phyloP scores from a whole-genome alignment of 192 early-diverging fungal species.

The Jimgerdemannia lactiflua region DNA sequence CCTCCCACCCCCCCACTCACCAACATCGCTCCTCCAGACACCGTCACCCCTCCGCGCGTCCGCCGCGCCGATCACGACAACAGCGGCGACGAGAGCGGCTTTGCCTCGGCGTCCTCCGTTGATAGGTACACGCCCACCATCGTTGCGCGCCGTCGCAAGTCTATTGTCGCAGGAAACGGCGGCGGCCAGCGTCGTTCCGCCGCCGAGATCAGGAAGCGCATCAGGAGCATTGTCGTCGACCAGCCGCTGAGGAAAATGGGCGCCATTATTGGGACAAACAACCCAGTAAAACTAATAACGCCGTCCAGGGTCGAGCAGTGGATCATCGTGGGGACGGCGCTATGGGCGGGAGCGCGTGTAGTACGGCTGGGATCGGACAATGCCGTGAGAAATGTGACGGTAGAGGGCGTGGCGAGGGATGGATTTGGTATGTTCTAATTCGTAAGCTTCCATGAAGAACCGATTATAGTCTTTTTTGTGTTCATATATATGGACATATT shows the following conservation, averaged over 20 bases:
- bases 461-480: no score
- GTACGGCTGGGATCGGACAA: not conserved
- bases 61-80: constrained; percentile 1
- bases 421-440: not conserved
- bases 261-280: constrained; percentile 9
- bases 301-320: not conserved
- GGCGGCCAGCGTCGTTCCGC: constrained; percentile 15
- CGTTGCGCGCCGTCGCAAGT: constrained; percentile 9
- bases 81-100: constrained; percentile 22
- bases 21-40: not conserved
- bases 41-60: not conserved
- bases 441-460: no score
- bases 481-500: no score
- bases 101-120: constrained; percentile 30
- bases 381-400: not conserved
- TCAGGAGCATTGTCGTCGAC: constrained; percentile 1
- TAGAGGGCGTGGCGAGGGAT: not conserved
- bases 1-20: not conserved
- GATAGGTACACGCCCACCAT: constrained; percentile 19
- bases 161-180: not conserved
- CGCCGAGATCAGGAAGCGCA: not conserved
- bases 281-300: constrained; percentile 4
- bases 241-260: constrained; percentile 6
- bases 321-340: not conserved
- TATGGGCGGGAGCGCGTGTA: constrained; percentile 2